phyloP scores from a whole-genome alignment of 495 filamentous ascomycete species.

The Glonium stellatum region DNA sequence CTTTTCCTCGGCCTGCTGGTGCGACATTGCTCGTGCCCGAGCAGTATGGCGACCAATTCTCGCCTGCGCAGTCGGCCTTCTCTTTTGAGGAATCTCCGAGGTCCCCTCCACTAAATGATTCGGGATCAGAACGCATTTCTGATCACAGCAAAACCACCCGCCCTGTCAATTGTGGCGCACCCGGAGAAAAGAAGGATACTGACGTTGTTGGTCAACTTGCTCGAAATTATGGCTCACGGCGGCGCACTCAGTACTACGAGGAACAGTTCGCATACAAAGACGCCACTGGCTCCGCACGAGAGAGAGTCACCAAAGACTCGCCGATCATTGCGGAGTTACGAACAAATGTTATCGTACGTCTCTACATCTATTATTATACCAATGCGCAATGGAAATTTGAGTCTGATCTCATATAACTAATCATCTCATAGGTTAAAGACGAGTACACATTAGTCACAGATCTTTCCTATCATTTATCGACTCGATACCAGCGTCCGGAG shows the following conservation, averaged over 20 bases:
- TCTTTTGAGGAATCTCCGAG: constrained; percentile 20
- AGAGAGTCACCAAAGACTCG: constrained; percentile 57
- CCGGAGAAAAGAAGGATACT: constrained; percentile 5
- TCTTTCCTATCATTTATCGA: constrained; percentile 61
- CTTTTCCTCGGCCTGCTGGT: constrained; percentile 21
- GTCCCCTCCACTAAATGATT: constrained; percentile 7
- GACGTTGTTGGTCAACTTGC: background rate
- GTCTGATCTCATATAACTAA: constrained; percentile 6
- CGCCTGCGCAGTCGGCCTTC: constrained; percentile 23
- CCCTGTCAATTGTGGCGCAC: constrained; percentile 4
- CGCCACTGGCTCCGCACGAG: constrained; percentile 43
- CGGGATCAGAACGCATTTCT: constrained; percentile 5
- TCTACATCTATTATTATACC: background rate
- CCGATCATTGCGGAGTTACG: constrained; percentile 72
- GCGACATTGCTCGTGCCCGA: constrained; percentile 23
- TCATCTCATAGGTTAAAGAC: constrained; percentile 48
- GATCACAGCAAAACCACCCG: constrained; percentile 11
- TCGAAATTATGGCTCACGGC: constrained; percentile 11
- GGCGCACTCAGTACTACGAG: constrained; percentile 48
- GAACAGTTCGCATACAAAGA: constrained; percentile 54
- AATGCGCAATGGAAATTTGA: background rate
- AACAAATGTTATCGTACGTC: constrained; percentile 73
- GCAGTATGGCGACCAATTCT: constrained; percentile 16
- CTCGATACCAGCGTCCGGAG: constrained; percentile 64
- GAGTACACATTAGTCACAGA: constrained; percentile 64